Conservation (phyloP, 306 rosid genomes). For the Alnus glutinosa region DNA sequence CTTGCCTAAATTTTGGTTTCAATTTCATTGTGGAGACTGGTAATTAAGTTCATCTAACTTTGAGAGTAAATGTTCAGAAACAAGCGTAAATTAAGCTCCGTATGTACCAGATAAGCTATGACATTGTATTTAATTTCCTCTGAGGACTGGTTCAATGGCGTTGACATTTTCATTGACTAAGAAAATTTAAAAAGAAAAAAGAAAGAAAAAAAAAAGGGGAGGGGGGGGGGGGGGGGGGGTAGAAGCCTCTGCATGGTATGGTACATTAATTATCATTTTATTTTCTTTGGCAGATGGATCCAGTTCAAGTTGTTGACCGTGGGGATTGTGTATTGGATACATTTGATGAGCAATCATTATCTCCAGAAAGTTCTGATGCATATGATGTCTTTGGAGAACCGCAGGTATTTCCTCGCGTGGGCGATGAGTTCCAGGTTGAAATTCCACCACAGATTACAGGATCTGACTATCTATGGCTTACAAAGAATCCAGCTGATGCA, state of each 20-base stretch:
- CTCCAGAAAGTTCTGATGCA: constrained; percentile 44
- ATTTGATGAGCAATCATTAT: constrained; percentile 47
- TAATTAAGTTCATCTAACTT: background rate
- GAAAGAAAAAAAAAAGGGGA: no score
- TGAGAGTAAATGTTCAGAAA: background rate
- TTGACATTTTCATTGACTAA: background rate
- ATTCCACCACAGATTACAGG: constrained; percentile 50
- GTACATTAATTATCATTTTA: background rate
- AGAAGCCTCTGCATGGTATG: constrained; percentile 7
- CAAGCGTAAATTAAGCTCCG: no score
- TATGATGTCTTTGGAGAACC: constrained; percentile 62
- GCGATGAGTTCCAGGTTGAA: constrained; percentile 69
- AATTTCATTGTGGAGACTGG: background rate
- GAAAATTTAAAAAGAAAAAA: no score
- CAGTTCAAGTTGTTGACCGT: constrained; percentile 36
- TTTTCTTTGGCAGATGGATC: constrained; percentile 55
- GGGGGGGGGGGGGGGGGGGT: no score
- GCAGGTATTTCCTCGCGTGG: constrained; percentile 69
- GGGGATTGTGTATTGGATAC: constrained; percentile 42
- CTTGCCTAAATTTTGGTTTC: background rate
- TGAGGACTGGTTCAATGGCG: background rate
- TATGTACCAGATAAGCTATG: background rate
- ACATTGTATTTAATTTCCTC: constrained; percentile 3
- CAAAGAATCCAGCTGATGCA: constrained; percentile 28
- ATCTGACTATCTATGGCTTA: constrained; percentile 38